These are phyloP conservation scores for Fusarium sp. DNA, from an alignment of 2,329 filamentous ascomycete species.

Conservation along the genomic window DNA sequence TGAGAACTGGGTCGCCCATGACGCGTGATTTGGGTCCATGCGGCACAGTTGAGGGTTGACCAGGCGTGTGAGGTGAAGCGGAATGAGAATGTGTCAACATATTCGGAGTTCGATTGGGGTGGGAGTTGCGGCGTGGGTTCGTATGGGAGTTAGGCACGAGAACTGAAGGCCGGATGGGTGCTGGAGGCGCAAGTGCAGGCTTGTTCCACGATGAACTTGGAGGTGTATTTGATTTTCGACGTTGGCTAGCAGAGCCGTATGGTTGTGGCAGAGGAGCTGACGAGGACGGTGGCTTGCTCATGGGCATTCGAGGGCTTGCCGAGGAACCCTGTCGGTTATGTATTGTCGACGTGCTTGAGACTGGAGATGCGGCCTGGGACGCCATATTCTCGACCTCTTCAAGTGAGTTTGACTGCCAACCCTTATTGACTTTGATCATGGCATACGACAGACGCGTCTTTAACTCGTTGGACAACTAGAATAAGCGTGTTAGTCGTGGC, in stretches of 20 bases:
- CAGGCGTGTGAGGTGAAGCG: constrained; percentile 57
- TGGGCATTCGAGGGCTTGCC: constrained; percentile 62
- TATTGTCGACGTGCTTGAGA: constrained; percentile 66
- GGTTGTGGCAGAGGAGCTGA: constrained; percentile 47
- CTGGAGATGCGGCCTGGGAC: constrained; percentile 73
- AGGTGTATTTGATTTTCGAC: constrained; percentile 50
- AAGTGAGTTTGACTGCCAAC: constrained; percentile 83
- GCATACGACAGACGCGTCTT: constrained; percentile 89
- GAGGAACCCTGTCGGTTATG: constrained; percentile 62
- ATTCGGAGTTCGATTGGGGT: constrained; percentile 59
- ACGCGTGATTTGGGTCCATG: constrained; percentile 45
- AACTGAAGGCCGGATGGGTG: constrained; percentile 62
- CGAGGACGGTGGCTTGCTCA: constrained; percentile 34
- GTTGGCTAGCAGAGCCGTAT: constrained; percentile 28
- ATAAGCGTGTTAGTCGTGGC: constrained; percentile 26
- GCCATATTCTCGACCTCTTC: constrained; percentile 81
- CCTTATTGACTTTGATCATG: constrained; percentile 91
- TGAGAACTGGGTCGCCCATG: constrained; percentile 64
- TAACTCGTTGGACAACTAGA: constrained; percentile 79
- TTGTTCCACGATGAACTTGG: constrained; percentile 48
- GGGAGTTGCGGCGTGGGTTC: constrained; percentile 62
- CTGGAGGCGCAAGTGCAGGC: constrained; percentile 61
- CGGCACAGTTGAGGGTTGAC: constrained; percentile 48
- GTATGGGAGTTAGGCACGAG: constrained; percentile 45
- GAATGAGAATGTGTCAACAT: constrained; percentile 61